Base-by-base conservation (phyloP, 2,329 filamentous ascomycete species). In the Coniochaeta sp. region DNA sequence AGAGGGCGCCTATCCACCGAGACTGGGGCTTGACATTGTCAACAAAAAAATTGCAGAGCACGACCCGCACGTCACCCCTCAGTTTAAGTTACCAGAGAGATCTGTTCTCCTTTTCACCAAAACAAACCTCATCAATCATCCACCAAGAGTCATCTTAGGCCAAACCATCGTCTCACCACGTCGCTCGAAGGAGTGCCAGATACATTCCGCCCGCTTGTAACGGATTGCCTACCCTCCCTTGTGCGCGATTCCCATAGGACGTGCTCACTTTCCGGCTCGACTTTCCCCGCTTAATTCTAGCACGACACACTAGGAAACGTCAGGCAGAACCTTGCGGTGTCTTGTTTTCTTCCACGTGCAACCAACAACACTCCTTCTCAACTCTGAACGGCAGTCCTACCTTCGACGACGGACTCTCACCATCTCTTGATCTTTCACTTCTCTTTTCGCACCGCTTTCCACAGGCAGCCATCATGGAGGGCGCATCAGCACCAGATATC, bases 401-500 rank as follows among this genome's bases (percentile, higher is more conserved):
- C n/a, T n/a, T 57, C 54, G 26, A 57, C 34, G n/a, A 34, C 54
- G 54, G 34, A 34, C 54, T 57, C n/a, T 19, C 38, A 9, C 54
- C 31, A 38, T 38, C 19, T 24, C 22, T n/a, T 56, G 8, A 24
- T 22, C 6, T 19, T 34, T 12, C n/a, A 9, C 63, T 64, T 63
- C 60, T 70, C 69, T 65, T 65, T 70, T 65, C 58, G 59, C 59
- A 62, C 22, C 47, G 47, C 26, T 52, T n/a, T 52, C 59, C 61
- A 62, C 63, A 64, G 59, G 60, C 59, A 55, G 61, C 73, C 75
- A 81, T 72, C 76, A 91, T 85, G 83, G 84, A 82, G 77, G 84
- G 81, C 72, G 70, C 74, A 60, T 58, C 54, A 56, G 54, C 56
- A 31, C 79, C 96, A 89, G 91, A 98, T 81, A 96, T 98, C 82